These are phyloP conservation scores for Leishmania gerbilli DNA, from an alignment of 208 protist genomes.

Conservation along the genomic window DNA sequence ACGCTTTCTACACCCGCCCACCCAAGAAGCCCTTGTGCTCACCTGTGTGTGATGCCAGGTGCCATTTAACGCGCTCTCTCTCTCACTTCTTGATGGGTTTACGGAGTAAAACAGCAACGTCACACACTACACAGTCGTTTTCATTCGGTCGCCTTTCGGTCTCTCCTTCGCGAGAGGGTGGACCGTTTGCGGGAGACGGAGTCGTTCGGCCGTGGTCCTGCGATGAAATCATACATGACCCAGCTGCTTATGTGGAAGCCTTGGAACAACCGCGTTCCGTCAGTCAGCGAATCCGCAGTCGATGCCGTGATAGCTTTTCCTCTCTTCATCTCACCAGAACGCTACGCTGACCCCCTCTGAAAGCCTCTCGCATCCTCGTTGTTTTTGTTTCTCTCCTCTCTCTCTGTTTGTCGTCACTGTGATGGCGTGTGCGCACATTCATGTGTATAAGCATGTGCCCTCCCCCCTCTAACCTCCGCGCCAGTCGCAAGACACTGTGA, in stretches of 20 bases:
- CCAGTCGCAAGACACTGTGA: neutral
- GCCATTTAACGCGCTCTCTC: no score
- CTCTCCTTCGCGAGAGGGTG: neutral
- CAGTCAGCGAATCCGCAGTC: neutral
- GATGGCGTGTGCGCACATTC: neutral
- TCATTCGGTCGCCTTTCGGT: neutral
- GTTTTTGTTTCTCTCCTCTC: no score
- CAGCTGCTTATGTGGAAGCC: no score
- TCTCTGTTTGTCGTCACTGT: neutral
- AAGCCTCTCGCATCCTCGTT: no score
- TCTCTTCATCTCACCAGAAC: neutral
- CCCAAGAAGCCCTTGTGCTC: no score
- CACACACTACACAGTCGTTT: neutral
- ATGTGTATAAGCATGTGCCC: neutral
- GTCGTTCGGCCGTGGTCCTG: neutral
- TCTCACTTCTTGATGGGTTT: no score
- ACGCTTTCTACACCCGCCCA: no score
- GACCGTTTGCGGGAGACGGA: no score
- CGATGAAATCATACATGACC: neutral
- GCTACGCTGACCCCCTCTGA: no score
- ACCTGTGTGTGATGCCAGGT: no score
- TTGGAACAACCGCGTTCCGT: neutral
- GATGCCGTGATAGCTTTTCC: neutral
- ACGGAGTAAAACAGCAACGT: neutral
- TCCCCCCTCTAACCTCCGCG: neutral